A percentile compares a stretch with the other conserved stretches of the same genome.
These are phyloP conservation scores for Elasticomyces elasticus DNA, from an alignment of 495 filamentous ascomycete species.

Conservation along the genomic window DNA sequence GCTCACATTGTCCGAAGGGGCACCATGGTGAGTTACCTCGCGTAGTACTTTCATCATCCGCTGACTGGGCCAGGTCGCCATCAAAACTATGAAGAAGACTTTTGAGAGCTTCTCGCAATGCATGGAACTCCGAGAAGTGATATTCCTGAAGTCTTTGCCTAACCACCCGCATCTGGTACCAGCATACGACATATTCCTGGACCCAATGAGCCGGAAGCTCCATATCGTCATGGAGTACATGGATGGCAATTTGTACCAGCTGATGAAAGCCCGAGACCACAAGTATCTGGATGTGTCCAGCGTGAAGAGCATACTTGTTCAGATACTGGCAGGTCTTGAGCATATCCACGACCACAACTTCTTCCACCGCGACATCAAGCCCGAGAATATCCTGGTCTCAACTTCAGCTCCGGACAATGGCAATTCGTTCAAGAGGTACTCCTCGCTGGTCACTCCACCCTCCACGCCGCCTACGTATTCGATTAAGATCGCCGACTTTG, in stretches of 20 bases:
- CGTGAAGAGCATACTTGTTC: constrained; percentile 95
- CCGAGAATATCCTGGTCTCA: constrained; percentile 96
- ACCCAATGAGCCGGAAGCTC: constrained; percentile 87
- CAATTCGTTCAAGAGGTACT: constrained; percentile 81
- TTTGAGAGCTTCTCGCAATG: constrained; percentile 88
- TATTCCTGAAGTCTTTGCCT: constrained; percentile 85
- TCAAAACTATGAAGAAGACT: constrained; percentile 99
- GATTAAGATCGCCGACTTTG: constrained; percentile 98
- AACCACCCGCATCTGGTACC: constrained; percentile 86
- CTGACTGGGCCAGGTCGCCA: constrained; percentile 60
- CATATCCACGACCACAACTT: constrained; percentile 96
- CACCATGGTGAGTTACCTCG: constrained; percentile 67
- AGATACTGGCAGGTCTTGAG: constrained; percentile 90
- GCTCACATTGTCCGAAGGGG: constrained; percentile 80
- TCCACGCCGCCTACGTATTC: constrained; percentile 88
- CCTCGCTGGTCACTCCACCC: constrained; percentile 84
- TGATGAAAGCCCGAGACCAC: constrained; percentile 97
- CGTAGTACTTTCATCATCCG: constrained; percentile 7
- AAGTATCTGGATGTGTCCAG: constrained; percentile 80
- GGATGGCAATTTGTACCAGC: constrained; percentile 97
- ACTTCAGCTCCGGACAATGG: constrained; percentile 73
- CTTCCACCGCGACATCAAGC: constrained; percentile 99
- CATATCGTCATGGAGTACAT: constrained; percentile 99
- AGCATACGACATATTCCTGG: constrained; percentile 96
- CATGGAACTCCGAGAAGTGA: constrained; percentile 87